phyloP scores from a whole-genome alignment of 371 early-diverging fungal species.

The Mortierella sp. region DNA sequence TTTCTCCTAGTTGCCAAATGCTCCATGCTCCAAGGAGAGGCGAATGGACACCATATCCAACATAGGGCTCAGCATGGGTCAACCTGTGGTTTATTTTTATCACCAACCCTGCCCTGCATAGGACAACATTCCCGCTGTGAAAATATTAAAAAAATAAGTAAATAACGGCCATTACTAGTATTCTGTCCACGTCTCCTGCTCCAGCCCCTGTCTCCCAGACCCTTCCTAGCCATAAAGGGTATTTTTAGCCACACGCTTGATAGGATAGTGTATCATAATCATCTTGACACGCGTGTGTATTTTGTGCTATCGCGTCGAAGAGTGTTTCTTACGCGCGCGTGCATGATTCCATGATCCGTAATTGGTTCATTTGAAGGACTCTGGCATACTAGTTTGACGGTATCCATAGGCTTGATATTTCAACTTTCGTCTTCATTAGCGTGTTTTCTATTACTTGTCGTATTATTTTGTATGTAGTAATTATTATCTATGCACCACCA shows the following conservation, averaged over 20 bases:
- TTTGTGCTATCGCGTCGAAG: too few relatives aligned
- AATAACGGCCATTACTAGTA: not conserved
- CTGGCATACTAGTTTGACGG: not conserved
- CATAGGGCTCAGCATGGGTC: not conserved
- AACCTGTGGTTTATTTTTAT: not conserved
- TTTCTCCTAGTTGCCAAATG: not conserved
- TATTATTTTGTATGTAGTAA: not conserved
- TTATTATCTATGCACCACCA: not conserved
- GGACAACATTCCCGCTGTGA: not conserved
- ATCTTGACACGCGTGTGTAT: too few relatives aligned
- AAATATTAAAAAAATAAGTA: too few relatives aligned
- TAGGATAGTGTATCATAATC: too few relatives aligned
- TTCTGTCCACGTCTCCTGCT: not conserved
- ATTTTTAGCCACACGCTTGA: not conserved
- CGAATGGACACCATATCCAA: not conserved
- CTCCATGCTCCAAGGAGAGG: not conserved
- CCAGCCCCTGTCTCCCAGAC: not conserved
- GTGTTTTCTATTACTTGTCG: not conserved
- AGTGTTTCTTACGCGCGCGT: too few relatives aligned
- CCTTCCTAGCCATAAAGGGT: not conserved
- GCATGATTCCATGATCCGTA: too few relatives aligned
- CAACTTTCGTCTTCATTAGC: not conserved
- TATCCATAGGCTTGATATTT: too few relatives aligned
- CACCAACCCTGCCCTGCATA: not conserved
- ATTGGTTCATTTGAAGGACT: too few relatives aligned